These are phyloP conservation scores for Candida easanensis DNA, from an alignment of 805 yeast genomes.

Conservation along the genomic window DNA sequence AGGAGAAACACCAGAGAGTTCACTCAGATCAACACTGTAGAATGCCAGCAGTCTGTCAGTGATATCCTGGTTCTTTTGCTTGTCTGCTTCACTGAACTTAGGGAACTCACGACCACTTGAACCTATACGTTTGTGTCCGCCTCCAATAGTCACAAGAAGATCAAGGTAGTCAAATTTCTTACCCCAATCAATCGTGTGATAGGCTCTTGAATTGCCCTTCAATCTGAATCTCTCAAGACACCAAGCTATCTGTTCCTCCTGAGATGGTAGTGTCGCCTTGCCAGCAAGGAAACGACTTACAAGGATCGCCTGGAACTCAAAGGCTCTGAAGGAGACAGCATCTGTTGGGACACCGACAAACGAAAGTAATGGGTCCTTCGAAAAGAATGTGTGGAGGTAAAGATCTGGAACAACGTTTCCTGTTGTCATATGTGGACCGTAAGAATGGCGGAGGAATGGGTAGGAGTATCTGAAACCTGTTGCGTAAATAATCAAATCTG, in stretches of 20 bases:
- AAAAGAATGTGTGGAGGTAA: slow-evolving; percentile 34
- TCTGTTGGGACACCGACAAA: slow-evolving; percentile 37
- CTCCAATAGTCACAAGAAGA: slow-evolving; percentile 29
- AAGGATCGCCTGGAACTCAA: slow-evolving; percentile 40
- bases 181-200: slow-evolving; percentile 35
- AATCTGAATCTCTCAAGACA: slow-evolving; percentile 24
- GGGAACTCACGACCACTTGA: slow-evolving; percentile 26
- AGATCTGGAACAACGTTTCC: slow-evolving; percentile 29
- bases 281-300: slow-evolving; percentile 34
- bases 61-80: slow-evolving; percentile 20
- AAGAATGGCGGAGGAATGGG: slow-evolving; percentile 45
- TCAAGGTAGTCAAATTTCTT: slow-evolving; percentile 31
- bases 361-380: slow-evolving; percentile 33
- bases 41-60: slow-evolving; percentile 16
- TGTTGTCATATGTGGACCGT: slow-evolving; percentile 26
- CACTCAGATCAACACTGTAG: slow-evolving; percentile 15
- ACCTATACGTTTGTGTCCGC: slow-evolving; percentile 18
- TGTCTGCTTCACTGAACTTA: slow-evolving; percentile 26
- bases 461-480: slow-evolving; percentile 65
- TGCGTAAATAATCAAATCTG: slow-evolving; percentile 61
- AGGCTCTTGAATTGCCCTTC: slow-evolving; percentile 30
- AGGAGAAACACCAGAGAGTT: slow-evolving; percentile 2
- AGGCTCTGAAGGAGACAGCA: slow-evolving; percentile 38
- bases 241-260: slow-evolving; percentile 33
- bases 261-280: slow-evolving; percentile 30